Evolutionary conservation across 1,284 basidiomycete species (phyloP), one percentile per base, ranked within the genome.

Genomic region (Afroboletus lepidellus): DNA sequence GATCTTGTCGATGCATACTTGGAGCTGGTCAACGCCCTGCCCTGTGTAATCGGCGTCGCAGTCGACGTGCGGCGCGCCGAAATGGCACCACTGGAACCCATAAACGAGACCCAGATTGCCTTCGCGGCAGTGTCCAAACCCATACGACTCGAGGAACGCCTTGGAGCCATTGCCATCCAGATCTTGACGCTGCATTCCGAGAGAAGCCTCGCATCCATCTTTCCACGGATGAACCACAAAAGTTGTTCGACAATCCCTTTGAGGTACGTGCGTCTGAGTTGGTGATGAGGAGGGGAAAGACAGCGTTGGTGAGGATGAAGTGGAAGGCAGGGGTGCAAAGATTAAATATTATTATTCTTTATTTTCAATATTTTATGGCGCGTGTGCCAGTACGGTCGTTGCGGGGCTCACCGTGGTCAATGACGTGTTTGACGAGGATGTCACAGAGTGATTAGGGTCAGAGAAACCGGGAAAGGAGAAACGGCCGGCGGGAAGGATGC

Each of bases 41-140:
- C 92, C 93, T 0, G 78, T 73, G 67, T 99, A 99, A 63, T 92
- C 84, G 29, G 79, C 75, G 41, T 95, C 90, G 59, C 87, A 91
- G 57, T 92, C 86, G 20, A 76, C 77, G 66, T 99, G 99, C 58
- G 83, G 73, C 0, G 96, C 96, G 2, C 97, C 96, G 71, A 98
- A 99, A 70, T 98, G 95, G 50, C 96, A 78, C 96, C 97, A 99
- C 65, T 99, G 96, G 69, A 99, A 99, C 0, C 96, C 96, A 68
- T 99, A 99, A 2, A 99, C 93, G 0, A 96, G 96, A 0, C 96
- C 96, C 2, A 99, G 73, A 69, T 98, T 96, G 8, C 96, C 97
- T 65, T 93, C 89, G 2, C 90, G 74, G 18, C 94, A 77, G 63
- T 96, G 86, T 0, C 77, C 77, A 18, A 99, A 74, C 0, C 96